Percentiles rank a stretch among this genome's conserved stretches.
phyloP scores from a whole-genome alignment of 2,329 filamentous ascomycete species.

The Fusarium ramigenum region DNA sequence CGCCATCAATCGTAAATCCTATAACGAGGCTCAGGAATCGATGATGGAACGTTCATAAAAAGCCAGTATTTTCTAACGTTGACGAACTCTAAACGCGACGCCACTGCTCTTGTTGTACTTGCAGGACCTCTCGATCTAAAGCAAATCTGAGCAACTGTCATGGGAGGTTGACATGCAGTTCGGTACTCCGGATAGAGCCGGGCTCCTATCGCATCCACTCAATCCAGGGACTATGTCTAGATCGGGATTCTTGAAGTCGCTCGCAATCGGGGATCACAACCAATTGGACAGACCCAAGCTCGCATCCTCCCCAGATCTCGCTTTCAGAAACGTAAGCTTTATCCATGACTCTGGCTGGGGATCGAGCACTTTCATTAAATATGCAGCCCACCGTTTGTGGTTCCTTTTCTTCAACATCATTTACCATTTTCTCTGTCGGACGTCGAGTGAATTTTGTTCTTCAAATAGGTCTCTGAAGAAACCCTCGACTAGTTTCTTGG shows the following conservation, averaged over 20 bases:
- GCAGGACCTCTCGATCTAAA: not conserved
- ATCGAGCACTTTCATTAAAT: conserved; percentile 30
- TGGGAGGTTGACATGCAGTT: conserved; percentile 14
- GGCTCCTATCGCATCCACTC: conserved; percentile 43
- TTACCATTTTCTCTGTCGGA: not conserved
- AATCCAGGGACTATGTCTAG: conserved; percentile 39
- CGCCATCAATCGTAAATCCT: conserved; percentile 7
- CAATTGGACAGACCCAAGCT: conserved; percentile 37
- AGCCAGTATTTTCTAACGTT: not conserved
- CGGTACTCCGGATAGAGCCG: conserved; percentile 26
- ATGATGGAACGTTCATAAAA: not conserved
- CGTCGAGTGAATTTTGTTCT: not conserved
- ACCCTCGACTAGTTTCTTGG: not conserved
- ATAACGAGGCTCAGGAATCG: conserved; percentile 6
- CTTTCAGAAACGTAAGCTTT: conserved; percentile 41
- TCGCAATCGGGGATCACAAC: conserved; percentile 37
- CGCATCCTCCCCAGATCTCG: conserved; percentile 36
- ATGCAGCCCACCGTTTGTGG: conserved; percentile 12
- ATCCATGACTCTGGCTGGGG: conserved; percentile 30
- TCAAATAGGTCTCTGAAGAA: not conserved
- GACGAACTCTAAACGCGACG: not conserved
- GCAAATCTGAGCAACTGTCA: conserved; percentile 1
- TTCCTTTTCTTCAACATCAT: not conserved
- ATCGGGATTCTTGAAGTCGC: conserved; percentile 38
- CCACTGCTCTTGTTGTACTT: not conserved